phyloP scores from a whole-genome alignment of 208 protist genomes.

The Acanthamoeba lenticulata region DNA sequence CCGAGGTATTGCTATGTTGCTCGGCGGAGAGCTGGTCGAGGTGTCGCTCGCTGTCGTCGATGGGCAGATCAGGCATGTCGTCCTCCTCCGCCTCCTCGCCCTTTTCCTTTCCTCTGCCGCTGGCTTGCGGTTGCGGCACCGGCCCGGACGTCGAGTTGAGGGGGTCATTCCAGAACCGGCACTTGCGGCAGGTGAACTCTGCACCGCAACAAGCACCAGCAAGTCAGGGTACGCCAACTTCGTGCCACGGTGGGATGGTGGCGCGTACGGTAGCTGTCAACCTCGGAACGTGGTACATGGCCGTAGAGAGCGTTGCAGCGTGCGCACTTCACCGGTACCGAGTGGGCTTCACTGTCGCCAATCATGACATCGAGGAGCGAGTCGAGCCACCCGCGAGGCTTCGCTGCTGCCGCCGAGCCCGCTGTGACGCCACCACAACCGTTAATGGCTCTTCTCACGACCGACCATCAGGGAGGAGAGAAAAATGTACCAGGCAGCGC shows the following conservation, averaged over 20 bases:
- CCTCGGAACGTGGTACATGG: constrained; percentile 11
- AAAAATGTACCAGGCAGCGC: background rate
- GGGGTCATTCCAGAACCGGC: constrained; percentile 31
- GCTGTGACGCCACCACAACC: background rate
- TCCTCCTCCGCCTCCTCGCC: background rate
- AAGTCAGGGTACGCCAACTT: background rate
- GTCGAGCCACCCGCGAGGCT: background rate
- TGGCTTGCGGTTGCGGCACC: background rate
- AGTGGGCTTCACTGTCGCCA: constrained; percentile 31
- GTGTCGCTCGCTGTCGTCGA: background rate
- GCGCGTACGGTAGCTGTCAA: constrained; percentile 31
- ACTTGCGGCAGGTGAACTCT: constrained; percentile 38
- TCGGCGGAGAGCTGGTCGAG: background rate
- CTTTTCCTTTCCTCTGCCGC: background rate
- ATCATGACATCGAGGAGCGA: background rate
- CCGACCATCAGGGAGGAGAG: background rate
- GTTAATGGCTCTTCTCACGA: background rate
- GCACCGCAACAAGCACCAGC: background rate
- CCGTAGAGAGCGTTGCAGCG: constrained; percentile 50
- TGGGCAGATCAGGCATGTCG: background rate
- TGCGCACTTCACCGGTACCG: background rate
- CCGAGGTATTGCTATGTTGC: background rate
- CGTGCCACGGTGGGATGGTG: background rate
- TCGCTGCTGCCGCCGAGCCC: background rate
- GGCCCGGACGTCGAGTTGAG: background rate